These are phyloP conservation scores for peach (Prunus persica) DNA, from an alignment of 306 rosid species.

Conservation along the genomic window DNA sequence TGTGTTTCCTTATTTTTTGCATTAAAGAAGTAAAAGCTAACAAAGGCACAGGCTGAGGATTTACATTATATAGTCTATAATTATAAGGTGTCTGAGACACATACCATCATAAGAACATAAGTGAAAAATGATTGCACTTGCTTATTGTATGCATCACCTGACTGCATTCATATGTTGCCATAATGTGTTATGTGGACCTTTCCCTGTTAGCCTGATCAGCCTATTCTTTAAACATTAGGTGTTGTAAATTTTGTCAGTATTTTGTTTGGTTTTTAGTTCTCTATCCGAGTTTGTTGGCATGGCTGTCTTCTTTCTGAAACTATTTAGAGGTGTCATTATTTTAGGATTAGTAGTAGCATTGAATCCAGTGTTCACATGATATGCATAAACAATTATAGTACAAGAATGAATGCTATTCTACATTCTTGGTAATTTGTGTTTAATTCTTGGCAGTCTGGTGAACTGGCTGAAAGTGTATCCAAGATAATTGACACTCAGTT, in stretches of 20 bases:
- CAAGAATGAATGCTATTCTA: slow-evolving; percentile 19
- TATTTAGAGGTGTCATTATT: neutral
- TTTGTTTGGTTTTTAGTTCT: slow-evolving; percentile 5
- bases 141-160: neutral
- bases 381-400: slow-evolving; percentile 28
- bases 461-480: slow-evolving; percentile 89
- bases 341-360: neutral
- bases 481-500: slow-evolving; percentile 81
- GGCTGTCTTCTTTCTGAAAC: neutral
- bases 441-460: slow-evolving; percentile 72
- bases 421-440: slow-evolving; percentile 26
- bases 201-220: neutral
- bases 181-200: neutral
- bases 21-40: neutral
- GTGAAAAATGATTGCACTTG: neutral
- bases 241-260: neutral
- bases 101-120: neutral
- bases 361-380: neutral
- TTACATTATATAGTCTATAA: neutral
- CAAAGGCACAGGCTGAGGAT: neutral
- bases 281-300: neutral
- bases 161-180: neutral
- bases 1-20: neutral
- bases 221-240: neutral
- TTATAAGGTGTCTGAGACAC: neutral